These are phyloP conservation scores for Furcasterigmium sp. DNA, from an alignment of 2,329 filamentous ascomycete genomes.

Conservation along the genomic window DNA sequence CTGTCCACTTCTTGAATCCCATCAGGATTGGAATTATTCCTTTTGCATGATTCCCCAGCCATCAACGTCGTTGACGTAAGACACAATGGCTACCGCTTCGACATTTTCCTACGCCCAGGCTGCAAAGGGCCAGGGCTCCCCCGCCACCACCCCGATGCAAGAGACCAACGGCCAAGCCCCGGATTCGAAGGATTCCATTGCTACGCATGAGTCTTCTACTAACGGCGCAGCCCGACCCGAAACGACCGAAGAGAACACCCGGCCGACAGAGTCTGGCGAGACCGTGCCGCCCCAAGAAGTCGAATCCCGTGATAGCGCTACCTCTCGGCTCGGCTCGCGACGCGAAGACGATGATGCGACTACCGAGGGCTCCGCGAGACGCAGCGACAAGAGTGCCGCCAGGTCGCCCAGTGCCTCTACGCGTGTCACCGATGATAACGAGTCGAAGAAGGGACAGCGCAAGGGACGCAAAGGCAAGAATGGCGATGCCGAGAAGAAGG, in stretches of 20 bases:
- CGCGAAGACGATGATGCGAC: slow-evolving; percentile 32
- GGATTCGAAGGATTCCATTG: slow-evolving; percentile 11
- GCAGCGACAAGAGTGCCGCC: slow-evolving; percentile 38
- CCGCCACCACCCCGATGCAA: slow-evolving; percentile 26
- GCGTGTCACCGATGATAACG: slow-evolving; percentile 63
- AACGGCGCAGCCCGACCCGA: neutral
- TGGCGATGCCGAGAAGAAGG: slow-evolving; percentile 31
- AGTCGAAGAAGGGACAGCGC: slow-evolving; percentile 49
- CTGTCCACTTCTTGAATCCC: neutral
- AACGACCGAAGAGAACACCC: slow-evolving; percentile 13
- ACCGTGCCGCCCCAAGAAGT: neutral
- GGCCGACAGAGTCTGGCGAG: slow-evolving; percentile 18
- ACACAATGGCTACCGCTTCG: slow-evolving; percentile 47
- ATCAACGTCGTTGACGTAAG: slow-evolving; percentile 3
- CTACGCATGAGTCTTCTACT: neutral
- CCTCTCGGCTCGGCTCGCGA: slow-evolving; percentile 29
- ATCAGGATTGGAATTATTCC: neutral
- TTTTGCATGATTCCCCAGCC: neutral
- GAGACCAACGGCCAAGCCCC: slow-evolving; percentile 21
- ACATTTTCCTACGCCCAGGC: slow-evolving; percentile 94
- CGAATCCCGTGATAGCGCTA: slow-evolving; percentile 18
- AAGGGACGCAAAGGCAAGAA: slow-evolving; percentile 58
- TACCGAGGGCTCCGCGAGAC: slow-evolving; percentile 34
- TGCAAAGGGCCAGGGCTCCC: slow-evolving; percentile 68
- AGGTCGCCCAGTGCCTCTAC: slow-evolving; percentile 59